Conservation (phyloP, 129 eudicot species). For the Flaveria ramosissima region DNA sequence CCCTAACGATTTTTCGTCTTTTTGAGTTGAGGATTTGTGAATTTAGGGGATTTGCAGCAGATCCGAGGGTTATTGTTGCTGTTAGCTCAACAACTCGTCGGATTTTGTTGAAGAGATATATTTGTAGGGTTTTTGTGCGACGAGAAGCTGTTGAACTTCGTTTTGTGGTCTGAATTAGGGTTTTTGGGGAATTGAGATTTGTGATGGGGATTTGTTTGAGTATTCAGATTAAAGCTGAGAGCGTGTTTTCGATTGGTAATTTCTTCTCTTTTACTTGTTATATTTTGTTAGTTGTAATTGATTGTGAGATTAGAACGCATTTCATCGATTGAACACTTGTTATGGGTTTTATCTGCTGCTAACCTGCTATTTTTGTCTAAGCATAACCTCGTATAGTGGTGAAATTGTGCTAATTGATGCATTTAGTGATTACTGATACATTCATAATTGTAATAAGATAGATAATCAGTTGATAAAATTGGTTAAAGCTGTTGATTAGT, state of each 20-base stretch:
- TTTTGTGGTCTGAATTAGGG: slow-evolving; percentile 17
- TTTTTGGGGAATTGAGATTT: slow-evolving; percentile 17
- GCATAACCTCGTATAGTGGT: background rate
- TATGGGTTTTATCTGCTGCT: slow-evolving; percentile 6
- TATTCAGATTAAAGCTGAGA: slow-evolving; percentile 65
- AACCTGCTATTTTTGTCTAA: too few species aligned
- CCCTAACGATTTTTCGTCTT: background rate
- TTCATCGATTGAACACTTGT: background rate
- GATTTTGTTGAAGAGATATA: slow-evolving; percentile 29
- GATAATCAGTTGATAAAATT: background rate
- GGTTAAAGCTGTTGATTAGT: background rate
- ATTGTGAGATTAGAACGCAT: background rate
- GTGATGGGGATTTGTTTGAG: slow-evolving; percentile 84
- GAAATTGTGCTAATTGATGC: background rate
- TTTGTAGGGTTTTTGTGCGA: slow-evolving; percentile 17
- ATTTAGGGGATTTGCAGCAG: slow-evolving; percentile 23
- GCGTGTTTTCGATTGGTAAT: slow-evolving; percentile 49
- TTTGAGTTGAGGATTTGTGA: slow-evolving; percentile 15
- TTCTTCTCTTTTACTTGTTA: background rate
- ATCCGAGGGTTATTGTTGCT: slow-evolving; percentile 35
- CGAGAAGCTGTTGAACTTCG: background rate
- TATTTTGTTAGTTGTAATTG: slow-evolving; percentile 22
- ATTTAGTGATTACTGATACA: too few species aligned
- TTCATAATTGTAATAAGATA: background rate
- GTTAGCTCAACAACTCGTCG: slow-evolving; percentile 27